A percentile compares a stretch with the other conserved stretches of the same genome.
Evolutionary conservation across 2,329 filamentous ascomycete species (phyloP).

Genomic region (Talaromyces albobiverticillius): DNA sequence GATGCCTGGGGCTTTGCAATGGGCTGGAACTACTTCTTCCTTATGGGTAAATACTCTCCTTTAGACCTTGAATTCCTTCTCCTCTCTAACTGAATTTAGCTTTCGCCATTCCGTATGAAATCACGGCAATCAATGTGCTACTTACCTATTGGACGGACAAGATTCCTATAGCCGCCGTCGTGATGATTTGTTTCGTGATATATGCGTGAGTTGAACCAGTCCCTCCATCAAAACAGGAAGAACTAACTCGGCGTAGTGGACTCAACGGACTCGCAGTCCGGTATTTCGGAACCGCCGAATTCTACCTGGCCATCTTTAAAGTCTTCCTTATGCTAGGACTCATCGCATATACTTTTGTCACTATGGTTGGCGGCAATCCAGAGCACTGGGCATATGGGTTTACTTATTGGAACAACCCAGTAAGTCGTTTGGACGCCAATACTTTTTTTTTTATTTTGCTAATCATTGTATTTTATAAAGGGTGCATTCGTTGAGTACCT

Average conservation of each 20-base stretch:
- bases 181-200: constrained; percentile 58
- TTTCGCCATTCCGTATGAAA: constrained; percentile 14
- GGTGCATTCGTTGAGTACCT: constrained; percentile 53
- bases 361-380: constrained; percentile 17
- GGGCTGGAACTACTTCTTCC: constrained; percentile 54
- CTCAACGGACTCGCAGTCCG: constrained; percentile 59
- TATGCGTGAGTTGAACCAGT: constrained; percentile 54
- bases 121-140: constrained; percentile 5
- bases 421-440: background rate
- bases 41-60: constrained; percentile 3
- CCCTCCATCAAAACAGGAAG: background rate
- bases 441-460: background rate
- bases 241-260: constrained; percentile 37
- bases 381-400: constrained; percentile 58
- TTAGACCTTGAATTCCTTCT: background rate
- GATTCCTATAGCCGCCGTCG: constrained; percentile 56
- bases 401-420: constrained; percentile 59
- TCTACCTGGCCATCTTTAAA: constrained; percentile 61
- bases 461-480: background rate
- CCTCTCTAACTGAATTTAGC: background rate
- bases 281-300: constrained; percentile 61
- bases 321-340: constrained; percentile 54
- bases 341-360: constrained; percentile 16
- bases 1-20: constrained; percentile 78
- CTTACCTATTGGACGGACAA: constrained; percentile 6